Evolutionary conservation across 164 flowering plant genomes (phyloP).

Genomic region (Magnolia officinalis): DNA sequence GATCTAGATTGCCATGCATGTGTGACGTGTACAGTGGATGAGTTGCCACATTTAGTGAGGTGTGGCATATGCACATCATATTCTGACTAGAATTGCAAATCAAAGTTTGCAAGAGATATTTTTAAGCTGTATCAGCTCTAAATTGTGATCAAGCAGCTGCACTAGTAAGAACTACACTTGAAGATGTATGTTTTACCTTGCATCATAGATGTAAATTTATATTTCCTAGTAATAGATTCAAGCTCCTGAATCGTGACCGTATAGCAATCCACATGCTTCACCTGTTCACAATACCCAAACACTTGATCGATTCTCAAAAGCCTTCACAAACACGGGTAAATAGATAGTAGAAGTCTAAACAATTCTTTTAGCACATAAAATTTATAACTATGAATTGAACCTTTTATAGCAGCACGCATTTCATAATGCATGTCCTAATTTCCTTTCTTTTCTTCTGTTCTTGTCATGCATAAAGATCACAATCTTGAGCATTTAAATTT

Average conservation of each 20-base stretch:
- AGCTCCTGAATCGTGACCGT: slow-evolving; percentile 64
- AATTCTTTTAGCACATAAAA: neutral
- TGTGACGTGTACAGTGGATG: neutral
- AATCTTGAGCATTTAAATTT: neutral
- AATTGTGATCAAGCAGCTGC: neutral
- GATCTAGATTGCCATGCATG: too few relatives aligned
- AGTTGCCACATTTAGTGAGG: too few relatives aligned
- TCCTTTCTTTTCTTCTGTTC: neutral
- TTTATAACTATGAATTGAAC: neutral
- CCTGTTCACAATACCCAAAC: slow-evolving; percentile 40
- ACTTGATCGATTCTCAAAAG: slow-evolving; percentile 2
- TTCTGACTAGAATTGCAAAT: neutral
- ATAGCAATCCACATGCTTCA: slow-evolving; percentile 84
- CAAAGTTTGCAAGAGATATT: neutral
- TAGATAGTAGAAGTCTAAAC: neutral
- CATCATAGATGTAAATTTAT: slow-evolving; percentile 86
- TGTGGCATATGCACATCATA: too few relatives aligned
- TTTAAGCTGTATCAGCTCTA: neutral
- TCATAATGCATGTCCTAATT: too few relatives aligned
- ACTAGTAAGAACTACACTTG: neutral
- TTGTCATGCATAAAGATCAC: neutral
- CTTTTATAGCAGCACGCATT: too few relatives aligned
- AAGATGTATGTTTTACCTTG: slow-evolving; percentile 43
- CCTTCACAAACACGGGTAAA: neutral
- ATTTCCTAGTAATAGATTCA: slow-evolving; percentile 68